Conservation (phyloP, 441 rosid genomes). For the Raphanus hybrid region DNA sequence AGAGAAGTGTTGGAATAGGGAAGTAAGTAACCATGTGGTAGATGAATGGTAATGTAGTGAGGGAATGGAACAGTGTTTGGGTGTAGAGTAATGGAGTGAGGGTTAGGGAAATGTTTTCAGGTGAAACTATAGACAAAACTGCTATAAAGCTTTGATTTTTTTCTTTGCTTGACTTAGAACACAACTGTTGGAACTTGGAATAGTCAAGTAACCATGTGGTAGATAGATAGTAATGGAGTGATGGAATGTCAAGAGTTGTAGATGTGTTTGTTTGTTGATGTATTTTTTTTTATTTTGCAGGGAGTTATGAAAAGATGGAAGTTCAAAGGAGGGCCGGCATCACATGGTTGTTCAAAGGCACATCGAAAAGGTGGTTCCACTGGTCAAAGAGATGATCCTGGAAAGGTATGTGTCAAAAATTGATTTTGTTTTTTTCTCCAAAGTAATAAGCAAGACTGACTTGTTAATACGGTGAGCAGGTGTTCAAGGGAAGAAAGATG, state of each 20-base stretch:
- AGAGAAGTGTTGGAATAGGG: not conserved
- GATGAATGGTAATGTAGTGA: too few relatives aligned
- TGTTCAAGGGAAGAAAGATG: slow-evolving; percentile 89
- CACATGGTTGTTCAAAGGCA: slow-evolving; percentile 86
- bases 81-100: too few relatives aligned
- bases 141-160: too few relatives aligned
- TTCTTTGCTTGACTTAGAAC: not conserved
- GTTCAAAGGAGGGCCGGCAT: slow-evolving; percentile 69
- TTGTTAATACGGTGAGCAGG: slow-evolving; percentile 25
- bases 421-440: not conserved
- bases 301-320: slow-evolving; percentile 87
- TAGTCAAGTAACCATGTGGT: slow-evolving; percentile 4
- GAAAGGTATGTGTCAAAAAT: slow-evolving; percentile 65
- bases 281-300: slow-evolving; percentile 47
- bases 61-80: too few relatives aligned
- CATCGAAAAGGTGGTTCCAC: slow-evolving; percentile 92
- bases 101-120: too few relatives aligned
- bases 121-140: too few relatives aligned
- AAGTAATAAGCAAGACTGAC: slow-evolving; percentile 15
- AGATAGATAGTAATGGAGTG: slow-evolving; percentile 2
- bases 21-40: too few relatives aligned
- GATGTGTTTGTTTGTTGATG: slow-evolving; percentile 19
- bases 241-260: not conserved
- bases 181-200: not conserved
- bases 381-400: slow-evolving; percentile 94